Percentiles rank a stretch among this genome's conserved stretches.
Evolutionary conservation across 257 asterid genomes (phyloP).

Genomic region (Lycium barbarum): DNA sequence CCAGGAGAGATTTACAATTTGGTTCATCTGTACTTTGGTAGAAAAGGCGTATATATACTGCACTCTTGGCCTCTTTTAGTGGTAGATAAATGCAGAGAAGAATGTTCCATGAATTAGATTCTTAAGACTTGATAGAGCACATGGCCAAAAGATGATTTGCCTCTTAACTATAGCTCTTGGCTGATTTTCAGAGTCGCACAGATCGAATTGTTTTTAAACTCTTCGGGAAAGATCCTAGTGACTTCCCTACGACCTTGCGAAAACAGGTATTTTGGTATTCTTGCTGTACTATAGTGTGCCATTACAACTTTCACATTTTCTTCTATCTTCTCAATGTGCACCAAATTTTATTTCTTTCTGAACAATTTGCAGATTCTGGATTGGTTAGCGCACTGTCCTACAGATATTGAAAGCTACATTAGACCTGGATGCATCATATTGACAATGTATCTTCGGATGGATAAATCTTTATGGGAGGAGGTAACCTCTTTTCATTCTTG

Average conservation of each 20-base stretch:
- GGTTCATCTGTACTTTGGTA: not conserved
- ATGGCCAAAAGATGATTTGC: not conserved
- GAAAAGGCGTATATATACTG: not conserved
- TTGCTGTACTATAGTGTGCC: constrained; percentile 17
- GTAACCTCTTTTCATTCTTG: constrained; percentile 45
- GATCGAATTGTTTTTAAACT: constrained; percentile 88
- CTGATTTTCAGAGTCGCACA: constrained; percentile 69
- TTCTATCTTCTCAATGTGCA: not conserved
- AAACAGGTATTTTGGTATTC: constrained; percentile 60
- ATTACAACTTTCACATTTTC: not conserved
- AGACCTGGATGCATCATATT: constrained; percentile 91
- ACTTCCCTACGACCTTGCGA: constrained; percentile 69
- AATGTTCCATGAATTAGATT: constrained; percentile 16
- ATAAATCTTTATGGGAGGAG: constrained; percentile 76
- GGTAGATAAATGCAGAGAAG: not conserved
- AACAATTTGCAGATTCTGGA: constrained; percentile 76
- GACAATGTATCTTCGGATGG: constrained; percentile 84
- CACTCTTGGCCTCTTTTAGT: not conserved
- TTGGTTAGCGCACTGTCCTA: constrained; percentile 92
- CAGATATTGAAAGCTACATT: constrained; percentile 93
- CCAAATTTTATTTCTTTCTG: not conserved
- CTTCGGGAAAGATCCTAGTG: constrained; percentile 85
- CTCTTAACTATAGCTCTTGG: constrained; percentile 20
- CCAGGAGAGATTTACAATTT: not conserved
- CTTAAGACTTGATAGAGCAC: constrained; percentile 13